phyloP scores from a whole-genome alignment of 2,329 filamentous ascomycete genomes.

The Curvularia spicifera region DNA sequence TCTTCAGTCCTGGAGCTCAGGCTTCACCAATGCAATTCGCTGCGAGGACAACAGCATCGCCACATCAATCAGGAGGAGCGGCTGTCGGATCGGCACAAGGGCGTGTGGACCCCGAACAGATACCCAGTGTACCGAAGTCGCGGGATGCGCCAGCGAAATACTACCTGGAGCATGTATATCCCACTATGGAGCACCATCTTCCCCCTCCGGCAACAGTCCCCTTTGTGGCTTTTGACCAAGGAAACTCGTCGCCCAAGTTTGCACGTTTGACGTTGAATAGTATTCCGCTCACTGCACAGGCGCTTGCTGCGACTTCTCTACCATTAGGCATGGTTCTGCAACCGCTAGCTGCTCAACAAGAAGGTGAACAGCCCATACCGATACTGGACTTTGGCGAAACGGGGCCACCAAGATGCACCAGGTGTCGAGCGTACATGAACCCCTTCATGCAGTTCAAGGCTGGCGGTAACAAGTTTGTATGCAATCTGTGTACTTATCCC shows the following conservation, averaged over 20 bases:
- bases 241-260: constrained; percentile 94
- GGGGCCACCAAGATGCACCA: constrained; percentile 87
- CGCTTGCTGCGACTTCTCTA: constrained; percentile 77
- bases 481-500: constrained; percentile 96
- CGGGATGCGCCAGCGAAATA: constrained; percentile 82
- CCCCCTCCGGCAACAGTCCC: constrained; percentile 87
- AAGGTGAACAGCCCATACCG: constrained; percentile 85
- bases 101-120: constrained; percentile 86
- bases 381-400: constrained; percentile 92
- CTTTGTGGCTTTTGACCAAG: constrained; percentile 94
- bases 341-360: constrained; percentile 80
- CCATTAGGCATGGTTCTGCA: constrained; percentile 89
- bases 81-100: constrained; percentile 68
- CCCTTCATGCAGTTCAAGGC: constrained; percentile 98
- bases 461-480: constrained; percentile 95
- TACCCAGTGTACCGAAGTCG: constrained; percentile 86
- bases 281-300: constrained; percentile 83
- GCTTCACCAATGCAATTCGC: constrained; percentile 48
- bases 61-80: constrained; percentile 38
- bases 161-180: constrained; percentile 87
- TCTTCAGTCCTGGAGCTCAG: constrained; percentile 55
- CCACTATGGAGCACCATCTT: constrained; percentile 92
- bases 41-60: constrained; percentile 36
- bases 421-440: constrained; percentile 97
- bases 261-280: constrained; percentile 91